phyloP scores from a whole-genome alignment of 345 rosid genomes.

The Aurinia saxatilis region DNA sequence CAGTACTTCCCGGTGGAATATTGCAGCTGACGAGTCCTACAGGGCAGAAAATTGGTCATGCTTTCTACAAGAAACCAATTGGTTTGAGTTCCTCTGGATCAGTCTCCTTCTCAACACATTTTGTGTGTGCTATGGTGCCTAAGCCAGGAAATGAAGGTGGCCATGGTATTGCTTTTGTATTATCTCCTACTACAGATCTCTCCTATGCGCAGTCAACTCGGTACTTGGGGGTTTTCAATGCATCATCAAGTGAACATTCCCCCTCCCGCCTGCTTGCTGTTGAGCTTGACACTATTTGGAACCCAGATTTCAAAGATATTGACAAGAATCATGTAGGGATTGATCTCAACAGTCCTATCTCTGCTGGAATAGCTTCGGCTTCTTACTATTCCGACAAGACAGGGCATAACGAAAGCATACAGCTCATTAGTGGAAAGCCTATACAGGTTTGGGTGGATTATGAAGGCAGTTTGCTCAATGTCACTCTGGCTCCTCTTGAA shows the following conservation, averaged over 20 bases:
- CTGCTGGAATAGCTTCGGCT: conserved; percentile 29
- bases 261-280: conserved; percentile 45
- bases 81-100: conserved; percentile 36
- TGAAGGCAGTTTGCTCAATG: conserved; percentile 34
- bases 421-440: conserved; percentile 33
- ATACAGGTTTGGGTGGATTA: conserved; percentile 66
- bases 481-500: conserved; percentile 38
- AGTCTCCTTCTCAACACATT: conserved; percentile 33
- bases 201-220: background rate
- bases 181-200: conserved; percentile 30
- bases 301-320: conserved; percentile 39
- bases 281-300: conserved; percentile 50
- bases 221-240: conserved; percentile 49
- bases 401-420: conserved; percentile 16
- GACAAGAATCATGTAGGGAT: conserved; percentile 50
- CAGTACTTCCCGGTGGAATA: conserved; percentile 40
- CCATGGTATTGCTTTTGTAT: conserved; percentile 38
- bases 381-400: conserved; percentile 29
- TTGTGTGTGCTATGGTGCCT: conserved; percentile 35
- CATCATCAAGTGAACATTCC: conserved; percentile 19
- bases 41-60: conserved; percentile 31
- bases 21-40: conserved; percentile 44
- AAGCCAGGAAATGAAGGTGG: conserved; percentile 32
- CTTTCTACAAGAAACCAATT: conserved; percentile 39
- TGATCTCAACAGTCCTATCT: conserved; percentile 40